phyloP scores from a whole-genome alignment of 257 asterid genomes.

The Solanum chmielewskii region DNA sequence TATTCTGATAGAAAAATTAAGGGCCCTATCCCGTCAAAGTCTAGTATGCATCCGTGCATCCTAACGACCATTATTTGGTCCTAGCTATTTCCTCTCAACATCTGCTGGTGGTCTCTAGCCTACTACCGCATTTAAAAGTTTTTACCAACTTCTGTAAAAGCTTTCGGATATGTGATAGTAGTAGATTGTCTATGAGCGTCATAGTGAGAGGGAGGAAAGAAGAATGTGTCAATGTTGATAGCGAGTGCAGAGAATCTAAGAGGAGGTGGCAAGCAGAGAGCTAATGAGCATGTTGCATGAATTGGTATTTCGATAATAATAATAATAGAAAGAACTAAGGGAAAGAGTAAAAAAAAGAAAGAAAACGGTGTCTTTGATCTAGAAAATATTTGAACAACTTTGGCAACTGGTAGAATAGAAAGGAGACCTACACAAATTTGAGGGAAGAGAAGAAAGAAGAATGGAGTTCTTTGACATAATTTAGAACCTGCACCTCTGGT shows the following conservation, averaged over 20 bases:
- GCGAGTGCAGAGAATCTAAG: background rate
- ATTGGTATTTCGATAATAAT: background rate
- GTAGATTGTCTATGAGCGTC: background rate
- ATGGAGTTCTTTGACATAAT: background rate
- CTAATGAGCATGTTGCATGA: background rate
- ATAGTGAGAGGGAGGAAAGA: background rate
- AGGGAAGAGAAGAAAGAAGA: background rate
- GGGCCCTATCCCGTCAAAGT: background rate
- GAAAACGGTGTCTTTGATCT: background rate
- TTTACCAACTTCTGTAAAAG: background rate
- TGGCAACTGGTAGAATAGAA: background rate
- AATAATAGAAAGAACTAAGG: background rate
- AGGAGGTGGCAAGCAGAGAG: background rate
- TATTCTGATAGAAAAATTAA: background rate
- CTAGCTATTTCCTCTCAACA: background rate
- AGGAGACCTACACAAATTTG: background rate
- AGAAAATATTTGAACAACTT: background rate
- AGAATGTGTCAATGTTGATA: background rate
- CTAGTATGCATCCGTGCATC: background rate
- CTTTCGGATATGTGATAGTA: background rate
- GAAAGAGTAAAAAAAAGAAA: background rate
- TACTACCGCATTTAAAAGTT: background rate
- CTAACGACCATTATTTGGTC: background rate
- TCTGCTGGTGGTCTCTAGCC: background rate
- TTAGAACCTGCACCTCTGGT: background rate